Evolutionary conservation across 2,329 filamentous ascomycete species (phyloP).

Genomic region (Rutstroemia sp.): DNA sequence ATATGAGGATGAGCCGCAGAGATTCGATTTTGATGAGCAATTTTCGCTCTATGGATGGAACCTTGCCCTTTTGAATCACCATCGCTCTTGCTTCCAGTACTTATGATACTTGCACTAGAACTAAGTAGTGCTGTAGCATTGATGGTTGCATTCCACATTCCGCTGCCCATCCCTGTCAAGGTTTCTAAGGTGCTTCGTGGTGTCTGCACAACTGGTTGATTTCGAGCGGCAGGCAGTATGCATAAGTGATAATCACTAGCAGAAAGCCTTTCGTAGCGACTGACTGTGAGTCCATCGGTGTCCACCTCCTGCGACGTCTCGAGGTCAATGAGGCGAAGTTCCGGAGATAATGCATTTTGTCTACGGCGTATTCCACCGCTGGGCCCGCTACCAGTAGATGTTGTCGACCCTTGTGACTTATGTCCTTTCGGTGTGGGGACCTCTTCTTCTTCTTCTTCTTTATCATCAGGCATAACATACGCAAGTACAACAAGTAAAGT

Average conservation of each 20-base stretch:
- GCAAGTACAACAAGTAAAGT: constrained; percentile 86
- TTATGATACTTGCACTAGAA: constrained; percentile 71
- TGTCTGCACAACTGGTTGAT: constrained; percentile 49
- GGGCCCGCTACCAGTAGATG: constrained; percentile 49
- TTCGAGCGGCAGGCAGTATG: constrained; percentile 69
- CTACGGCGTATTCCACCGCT: constrained; percentile 61
- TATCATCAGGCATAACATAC: constrained; percentile 65
- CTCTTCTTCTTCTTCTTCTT: constrained; percentile 40
- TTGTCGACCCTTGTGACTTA: constrained; percentile 34
- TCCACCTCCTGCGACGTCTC: constrained; percentile 76
- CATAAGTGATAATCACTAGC: constrained; percentile 89
- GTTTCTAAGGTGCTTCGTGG: constrained; percentile 71
- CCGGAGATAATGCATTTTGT: constrained; percentile 75
- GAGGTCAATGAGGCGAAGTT: constrained; percentile 85
- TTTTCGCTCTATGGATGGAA: constrained; percentile 29
- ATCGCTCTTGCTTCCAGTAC: constrained; percentile 52
- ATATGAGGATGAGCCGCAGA: constrained; percentile 24
- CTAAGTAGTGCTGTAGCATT: constrained; percentile 83
- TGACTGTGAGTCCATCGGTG: constrained; percentile 78
- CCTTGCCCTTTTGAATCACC: constrained; percentile 41
- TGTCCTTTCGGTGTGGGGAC: constrained; percentile 31
- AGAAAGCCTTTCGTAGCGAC: constrained; percentile 77
- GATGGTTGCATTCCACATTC: constrained; percentile 86
- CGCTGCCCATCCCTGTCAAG: constrained; percentile 62
- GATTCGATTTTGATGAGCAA: constrained; percentile 36